Conservation (phyloP, 495 filamentous ascomycete genomes). For the Lophium mytilinum region DNA sequence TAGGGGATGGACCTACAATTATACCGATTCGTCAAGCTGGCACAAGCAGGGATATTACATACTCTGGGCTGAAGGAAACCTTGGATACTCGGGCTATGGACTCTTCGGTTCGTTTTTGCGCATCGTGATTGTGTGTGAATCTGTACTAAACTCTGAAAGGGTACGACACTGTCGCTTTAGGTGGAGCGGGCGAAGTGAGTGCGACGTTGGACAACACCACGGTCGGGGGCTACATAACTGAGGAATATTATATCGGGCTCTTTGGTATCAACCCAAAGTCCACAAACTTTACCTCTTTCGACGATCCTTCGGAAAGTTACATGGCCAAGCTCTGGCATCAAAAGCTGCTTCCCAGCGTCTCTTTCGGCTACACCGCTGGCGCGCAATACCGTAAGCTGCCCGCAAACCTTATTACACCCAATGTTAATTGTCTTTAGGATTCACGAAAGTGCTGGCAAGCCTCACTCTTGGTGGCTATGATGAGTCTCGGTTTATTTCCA, state of each 20-base stretch:
- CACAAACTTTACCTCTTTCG: slow-evolving; percentile 41
- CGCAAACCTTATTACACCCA: background rate
- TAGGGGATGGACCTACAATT: slow-evolving; percentile 23
- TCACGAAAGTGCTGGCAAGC: slow-evolving; percentile 44
- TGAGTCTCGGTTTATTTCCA: slow-evolving; percentile 41
- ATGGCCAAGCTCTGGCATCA: slow-evolving; percentile 41
- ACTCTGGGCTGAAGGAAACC: slow-evolving; percentile 21
- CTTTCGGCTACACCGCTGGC: slow-evolving; percentile 51
- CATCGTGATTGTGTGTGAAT: no score
- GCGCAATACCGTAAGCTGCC: slow-evolving; percentile 41
- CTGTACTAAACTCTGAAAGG: slow-evolving; percentile 2
- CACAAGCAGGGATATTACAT: slow-evolving; percentile 24
- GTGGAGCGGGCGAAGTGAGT: slow-evolving; percentile 34
- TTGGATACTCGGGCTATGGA: slow-evolving; percentile 38
- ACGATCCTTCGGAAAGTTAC: slow-evolving; percentile 42
- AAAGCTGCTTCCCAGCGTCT: slow-evolving; percentile 42
- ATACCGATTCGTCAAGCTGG: slow-evolving; percentile 22
- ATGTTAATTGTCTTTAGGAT: slow-evolving; percentile 26
- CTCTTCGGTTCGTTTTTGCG: slow-evolving; percentile 28
- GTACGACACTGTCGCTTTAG: slow-evolving; percentile 45
- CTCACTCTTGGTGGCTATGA: slow-evolving; percentile 54
- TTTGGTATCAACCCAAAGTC: slow-evolving; percentile 48
- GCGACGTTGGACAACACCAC: slow-evolving; percentile 41
- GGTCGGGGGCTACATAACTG: slow-evolving; percentile 39
- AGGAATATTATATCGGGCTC: slow-evolving; percentile 46